A percentile compares a stretch with the other conserved stretches of the same genome.
phyloP scores from a whole-genome alignment of 1,284 basidiomycete species.

The Ceratobasidium papillatum region DNA sequence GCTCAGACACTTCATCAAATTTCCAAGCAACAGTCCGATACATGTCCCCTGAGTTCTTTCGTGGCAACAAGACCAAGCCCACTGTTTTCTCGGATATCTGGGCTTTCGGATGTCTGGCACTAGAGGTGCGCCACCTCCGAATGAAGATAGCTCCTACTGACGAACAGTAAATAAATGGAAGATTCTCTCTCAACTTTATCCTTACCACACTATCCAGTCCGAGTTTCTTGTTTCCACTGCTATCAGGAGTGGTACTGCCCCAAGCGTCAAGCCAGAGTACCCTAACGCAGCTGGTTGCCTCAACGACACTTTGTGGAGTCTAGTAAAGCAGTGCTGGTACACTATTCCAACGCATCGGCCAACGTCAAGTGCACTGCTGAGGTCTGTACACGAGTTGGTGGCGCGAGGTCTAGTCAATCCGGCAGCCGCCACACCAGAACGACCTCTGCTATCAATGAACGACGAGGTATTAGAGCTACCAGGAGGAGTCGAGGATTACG shows the following conservation, averaged over 20 bases:
- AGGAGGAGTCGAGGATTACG: not conserved
- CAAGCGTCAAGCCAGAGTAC: conserved; percentile 20
- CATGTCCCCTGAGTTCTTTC: conserved; percentile 23
- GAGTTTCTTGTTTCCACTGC: conserved; percentile 4
- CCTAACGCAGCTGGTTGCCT: conserved; percentile 35
- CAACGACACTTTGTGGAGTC: conserved; percentile 25
- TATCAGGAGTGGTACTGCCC: not conserved
- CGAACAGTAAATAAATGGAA: not conserved
- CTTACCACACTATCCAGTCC: conserved; percentile 24
- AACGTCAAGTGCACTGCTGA: not conserved
- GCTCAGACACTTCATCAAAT: conserved; percentile 4
- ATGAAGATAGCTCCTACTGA: too few species aligned
- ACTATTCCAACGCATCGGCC: not conserved
- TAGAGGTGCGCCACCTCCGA: conserved; percentile 1
- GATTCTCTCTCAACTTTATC: conserved; percentile 26
- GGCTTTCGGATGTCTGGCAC: conserved; percentile 32
- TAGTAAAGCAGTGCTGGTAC: conserved; percentile 22
- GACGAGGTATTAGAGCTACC: not conserved
- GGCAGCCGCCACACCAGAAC: conserved; percentile 4
- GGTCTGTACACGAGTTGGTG: conserved; percentile 9
- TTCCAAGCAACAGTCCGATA: conserved; percentile 30
- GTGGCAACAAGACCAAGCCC: not conserved
- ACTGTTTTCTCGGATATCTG: conserved; percentile 21
- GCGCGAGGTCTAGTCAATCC: not conserved
- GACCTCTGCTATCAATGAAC: not conserved